Base-by-base conservation (phyloP, 768 basidiomycete species). In the Strobilomyces confusus region DNA sequence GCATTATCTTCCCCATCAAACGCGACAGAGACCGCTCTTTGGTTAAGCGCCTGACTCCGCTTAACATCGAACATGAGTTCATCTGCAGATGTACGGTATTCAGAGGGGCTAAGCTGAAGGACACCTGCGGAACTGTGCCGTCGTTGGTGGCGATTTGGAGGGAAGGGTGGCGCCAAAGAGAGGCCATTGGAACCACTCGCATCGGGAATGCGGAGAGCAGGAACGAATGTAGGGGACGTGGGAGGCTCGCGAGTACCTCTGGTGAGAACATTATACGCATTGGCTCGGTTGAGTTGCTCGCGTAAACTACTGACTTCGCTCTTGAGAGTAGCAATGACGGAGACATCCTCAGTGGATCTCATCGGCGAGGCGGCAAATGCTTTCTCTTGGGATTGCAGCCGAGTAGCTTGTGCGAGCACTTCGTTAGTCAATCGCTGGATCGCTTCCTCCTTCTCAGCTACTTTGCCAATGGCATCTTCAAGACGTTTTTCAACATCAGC, bases 201-300 rank as follows among this genome's bases (percentile, higher is more conserved):
- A 26, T 84, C 80, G 22, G 75, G 67, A 11, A 77, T 67, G 44
- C 91, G 86, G 43, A 95, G 76, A 32, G 80, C 80, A 41, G 94
- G 90, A 9, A 88, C 85, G 58, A 94, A 95, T 4, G 90, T 90
- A 1, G 94, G 93, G 3, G 92, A 93, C 22, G 83, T 73, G 5
- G 89, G 89, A 20, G 84, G 83, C 17, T 91, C 85, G 34, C 86
- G 84, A 40, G 80, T 69, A 29, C 87, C 83, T 58, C 86, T 83
- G 12, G 92, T 94, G 47, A 97, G 79, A 15, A 83, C 80, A 61
- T 93, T 92, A 61, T 97, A 80, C 9, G 97, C 92, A 65, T 95
- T 93, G n/a, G 92, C 85, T 30, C 95, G 84, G 62, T 95, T 95
- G 58, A 98, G 83, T 67, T 98, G 95, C 66, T 99, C 97, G 54